These are phyloP conservation scores for Sphaerulina vaccinii DNA, from an alignment of 2,329 filamentous ascomycete species.

Conservation along the genomic window DNA sequence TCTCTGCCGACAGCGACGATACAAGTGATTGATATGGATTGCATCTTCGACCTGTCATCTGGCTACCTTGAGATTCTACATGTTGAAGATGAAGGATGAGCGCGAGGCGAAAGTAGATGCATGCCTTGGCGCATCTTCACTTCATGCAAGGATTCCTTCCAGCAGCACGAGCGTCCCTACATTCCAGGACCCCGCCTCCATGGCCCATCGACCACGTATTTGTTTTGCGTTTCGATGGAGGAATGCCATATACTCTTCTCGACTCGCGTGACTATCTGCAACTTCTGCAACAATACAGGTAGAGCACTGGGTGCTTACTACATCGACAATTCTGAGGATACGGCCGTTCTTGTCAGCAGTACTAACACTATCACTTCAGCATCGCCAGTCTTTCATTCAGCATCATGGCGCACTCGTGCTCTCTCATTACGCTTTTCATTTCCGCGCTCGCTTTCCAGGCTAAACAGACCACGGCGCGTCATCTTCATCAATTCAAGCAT, in stretches of 20 bases:
- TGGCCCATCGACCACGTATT: conserved; percentile 29
- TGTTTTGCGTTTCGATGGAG: conserved; percentile 32
- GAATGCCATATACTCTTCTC: conserved; percentile 28
- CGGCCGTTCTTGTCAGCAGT: not conserved
- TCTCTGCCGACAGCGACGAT: conserved; percentile 12
- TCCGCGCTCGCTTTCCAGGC: conserved; percentile 22
- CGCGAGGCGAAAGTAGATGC: not conserved
- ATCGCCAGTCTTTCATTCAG: conserved; percentile 4
- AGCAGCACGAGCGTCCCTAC: conserved; percentile 20
- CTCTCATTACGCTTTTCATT: conserved; percentile 19
- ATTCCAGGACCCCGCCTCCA: conserved; percentile 30
- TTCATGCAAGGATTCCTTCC: conserved; percentile 17
- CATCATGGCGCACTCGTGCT: conserved; percentile 27
- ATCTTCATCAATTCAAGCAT: conserved; percentile 31
- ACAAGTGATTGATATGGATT: conserved; percentile 14
- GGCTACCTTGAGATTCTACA: too few relatives aligned
- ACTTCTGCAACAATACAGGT: conserved; percentile 10
- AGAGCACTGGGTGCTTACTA: conserved; percentile 23
- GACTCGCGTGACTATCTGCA: not conserved
- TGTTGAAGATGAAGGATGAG: not conserved
- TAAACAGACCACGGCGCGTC: conserved; percentile 24
- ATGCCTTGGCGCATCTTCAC: conserved; percentile 18
- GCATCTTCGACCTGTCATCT: too few relatives aligned
- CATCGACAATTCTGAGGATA: conserved; percentile 16
- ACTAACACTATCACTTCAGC: conserved; percentile 9